Percentiles rank a stretch among this genome's conserved stretches.
These are phyloP conservation scores for Sergeia podlipaevii DNA, from an alignment of 208 protist genomes.

Conservation along the genomic window DNA sequence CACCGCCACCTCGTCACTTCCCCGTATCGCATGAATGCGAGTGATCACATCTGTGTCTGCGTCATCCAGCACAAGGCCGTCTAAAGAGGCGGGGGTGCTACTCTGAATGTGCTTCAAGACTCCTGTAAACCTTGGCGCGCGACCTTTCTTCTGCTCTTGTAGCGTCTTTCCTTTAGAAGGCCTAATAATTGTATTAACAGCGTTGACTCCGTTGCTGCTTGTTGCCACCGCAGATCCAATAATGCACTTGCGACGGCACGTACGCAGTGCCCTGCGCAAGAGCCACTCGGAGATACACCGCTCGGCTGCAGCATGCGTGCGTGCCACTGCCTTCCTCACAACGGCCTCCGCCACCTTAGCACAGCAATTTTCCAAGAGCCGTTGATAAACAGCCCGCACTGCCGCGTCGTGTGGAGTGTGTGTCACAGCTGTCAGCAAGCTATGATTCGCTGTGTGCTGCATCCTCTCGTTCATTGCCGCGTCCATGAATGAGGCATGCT, in stretches of 20 bases:
- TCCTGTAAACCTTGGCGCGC: slow-evolving; percentile 30
- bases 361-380: slow-evolving; percentile 25
- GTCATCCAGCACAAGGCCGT: slow-evolving; percentile 24
- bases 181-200: too few relatives aligned
- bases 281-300: slow-evolving; percentile 42
- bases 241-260: background rate
- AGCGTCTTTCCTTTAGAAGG: too few relatives aligned
- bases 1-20: slow-evolving; percentile 27
- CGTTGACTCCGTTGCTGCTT: too few relatives aligned
- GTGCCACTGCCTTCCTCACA: slow-evolving; percentile 10
- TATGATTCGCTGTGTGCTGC: too few relatives aligned
- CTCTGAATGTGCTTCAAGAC: slow-evolving; percentile 37
- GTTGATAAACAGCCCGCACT: slow-evolving; percentile 44
- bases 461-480: too few relatives aligned
- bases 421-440: slow-evolving; percentile 18
- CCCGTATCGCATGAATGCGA: slow-evolving; percentile 8
- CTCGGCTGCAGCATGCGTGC: slow-evolving; percentile 11
- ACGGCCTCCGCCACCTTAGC: slow-evolving; percentile 9
- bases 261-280: slow-evolving; percentile 14
- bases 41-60: slow-evolving; percentile 26
- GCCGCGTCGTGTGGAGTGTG: slow-evolving; percentile 22
- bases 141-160: too few relatives aligned
- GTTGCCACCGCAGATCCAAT: too few relatives aligned
- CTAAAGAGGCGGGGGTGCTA: slow-evolving; percentile 22
- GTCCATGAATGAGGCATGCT: too few relatives aligned